Base-by-base conservation (phyloP, 345 rosid species). In the Firmiana major region DNA sequence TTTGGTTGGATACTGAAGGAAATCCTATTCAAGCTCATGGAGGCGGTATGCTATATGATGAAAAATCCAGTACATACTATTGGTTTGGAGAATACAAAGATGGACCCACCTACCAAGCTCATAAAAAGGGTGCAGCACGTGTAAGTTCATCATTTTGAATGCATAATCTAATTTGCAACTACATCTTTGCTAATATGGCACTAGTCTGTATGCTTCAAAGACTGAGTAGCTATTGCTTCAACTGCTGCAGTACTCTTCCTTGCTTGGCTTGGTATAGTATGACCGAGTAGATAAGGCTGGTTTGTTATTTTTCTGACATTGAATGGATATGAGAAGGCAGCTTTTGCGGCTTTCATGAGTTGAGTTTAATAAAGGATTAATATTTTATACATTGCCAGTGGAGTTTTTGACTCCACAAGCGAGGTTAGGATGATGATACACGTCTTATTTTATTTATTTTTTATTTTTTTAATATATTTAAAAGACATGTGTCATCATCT, bases 81-180 rank as follows among this genome's bases (percentile, higher is more conserved):
- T 94, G 97, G 98, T 94, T 93, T 77, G 98, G 96, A 71, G 97
- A 93, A 78, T 93, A 89, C 79, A 94, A 94, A 85, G 94, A 95
- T 81, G 98, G 99, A 77, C 97, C 94, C 9, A 93, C 98, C 13
- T 95, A 92, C 75, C 92, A 85, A 75, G 87, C 90, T 75, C 90
- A 91, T 81, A 86, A 88, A 78, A 90, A 85, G 64, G 99, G 91
- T 60, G 86, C 97, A 17, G 97, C 97, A 12, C 82, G 99, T 86
- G 99, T 95, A 84, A 90, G 92, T 74, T 34, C 7, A 57, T 62
- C 48, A 46, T 80, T 76, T 72, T 57, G 53, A 81, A 66, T 31
- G 15, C 8, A 26, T 58, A 69, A 70, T 75, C 71, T 38, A 8
- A 9, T 79, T 69, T 11, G 43, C 6, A 73, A 64, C 46, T 79